Evolutionary conservation across 768 basidiomycete genomes (phyloP), one percentile per base, ranked within the genome.

Genomic region (Collybia sp.): DNA sequence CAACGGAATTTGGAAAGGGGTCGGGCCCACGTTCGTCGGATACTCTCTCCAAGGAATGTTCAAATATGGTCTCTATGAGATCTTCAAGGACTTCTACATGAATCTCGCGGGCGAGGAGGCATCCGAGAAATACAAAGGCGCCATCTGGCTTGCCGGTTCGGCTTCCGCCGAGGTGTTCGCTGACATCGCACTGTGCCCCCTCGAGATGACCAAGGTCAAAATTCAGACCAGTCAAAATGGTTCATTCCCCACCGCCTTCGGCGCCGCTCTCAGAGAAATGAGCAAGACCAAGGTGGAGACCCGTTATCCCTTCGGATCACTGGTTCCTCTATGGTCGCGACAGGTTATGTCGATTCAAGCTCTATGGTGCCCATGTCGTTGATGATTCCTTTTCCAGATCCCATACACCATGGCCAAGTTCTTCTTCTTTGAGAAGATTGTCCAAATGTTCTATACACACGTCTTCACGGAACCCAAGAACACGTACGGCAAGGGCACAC

Each of bases 371-470:
- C 12, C 6, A 35, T 45, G 15, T 37, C 41, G 3, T 44, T 25
- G 9, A 37, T 39, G 15, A 39, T 42, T 15, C 43, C 11, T 44
- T 38, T 16, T 30, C 37, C 20, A 95, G 87, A 93, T 95, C 59
- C 93, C 93, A 44, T 96, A 96, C 77, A 96, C 93, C 59, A 94
- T 96, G 93, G 93, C 93, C 75, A 96, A 96, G 72, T 96, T 96
- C 82, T 91, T 81, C 81, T 92, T 90, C 80, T 94, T 85, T 66
- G 91, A 93, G 67, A 83, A 85, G 76, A 87, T 88, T 57, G 89
- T 87, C 63, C 76, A 82, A 59, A 64, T 88, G 56, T 93, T 94
- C 75, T 91, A 91, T 69, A 90, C 86, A 53, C 80, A 88, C 61
- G 87, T 92, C 66, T 85, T 93, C 71, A 77, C 84, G 36, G 69